Evolutionary conservation across 2,329 filamentous ascomycete genomes (phyloP).

Genomic region (Sordariomycetes sp.): DNA sequence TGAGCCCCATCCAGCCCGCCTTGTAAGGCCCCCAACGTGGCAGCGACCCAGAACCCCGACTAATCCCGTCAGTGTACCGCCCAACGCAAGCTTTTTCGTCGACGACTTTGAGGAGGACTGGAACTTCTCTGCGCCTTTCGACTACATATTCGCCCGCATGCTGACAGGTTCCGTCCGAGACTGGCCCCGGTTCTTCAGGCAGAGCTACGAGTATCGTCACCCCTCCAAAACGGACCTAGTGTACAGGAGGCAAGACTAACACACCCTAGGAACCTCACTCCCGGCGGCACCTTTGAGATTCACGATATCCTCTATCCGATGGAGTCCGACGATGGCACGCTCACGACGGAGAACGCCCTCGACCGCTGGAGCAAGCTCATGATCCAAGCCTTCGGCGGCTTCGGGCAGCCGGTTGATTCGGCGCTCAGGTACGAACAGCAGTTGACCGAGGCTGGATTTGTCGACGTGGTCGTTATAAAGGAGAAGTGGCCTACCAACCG

Average conservation of each 20-base stretch:
- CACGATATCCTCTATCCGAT: constrained; percentile 17
- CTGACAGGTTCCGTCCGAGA: constrained; percentile 17
- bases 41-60: not conserved
- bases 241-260: no score
- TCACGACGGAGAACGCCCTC: no score
- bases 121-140: constrained; percentile 26
- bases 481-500: constrained; percentile 38
- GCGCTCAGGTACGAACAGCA: constrained; percentile 20
- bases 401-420: constrained; percentile 18
- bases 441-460: constrained; percentile 40
- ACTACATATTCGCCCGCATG: constrained; percentile 26
- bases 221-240: not conserved
- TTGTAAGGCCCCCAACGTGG: constrained; percentile 12
- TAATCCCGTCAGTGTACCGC: constrained; percentile 25
- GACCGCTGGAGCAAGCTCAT: constrained; percentile 17
- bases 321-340: constrained; percentile 19
- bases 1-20: constrained; percentile 28
- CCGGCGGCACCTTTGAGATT: constrained; percentile 22
- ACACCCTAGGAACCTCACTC: constrained; percentile 12
- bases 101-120: constrained; percentile 31
- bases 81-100: constrained; percentile 36
- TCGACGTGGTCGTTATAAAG: constrained; percentile 33
- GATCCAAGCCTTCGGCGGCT: constrained; percentile 16
- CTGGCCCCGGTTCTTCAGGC: constrained; percentile 22
- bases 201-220: constrained; percentile 18